These are phyloP conservation scores for Acer negundo DNA, from an alignment of 345 rosid genomes.

Conservation along the genomic window DNA sequence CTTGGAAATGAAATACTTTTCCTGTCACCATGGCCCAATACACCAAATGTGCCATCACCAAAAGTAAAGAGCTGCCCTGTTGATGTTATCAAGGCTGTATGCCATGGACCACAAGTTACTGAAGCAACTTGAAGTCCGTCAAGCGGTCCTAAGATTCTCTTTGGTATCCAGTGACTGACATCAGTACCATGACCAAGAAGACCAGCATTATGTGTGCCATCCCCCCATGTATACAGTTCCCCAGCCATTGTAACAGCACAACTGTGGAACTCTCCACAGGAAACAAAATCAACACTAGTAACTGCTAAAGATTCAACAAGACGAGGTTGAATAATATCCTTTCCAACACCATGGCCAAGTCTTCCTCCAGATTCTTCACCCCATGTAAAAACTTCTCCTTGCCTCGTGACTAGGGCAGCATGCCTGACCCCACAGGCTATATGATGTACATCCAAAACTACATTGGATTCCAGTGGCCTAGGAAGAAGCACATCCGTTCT, in stretches of 20 bases:
- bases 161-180: slow-evolving; percentile 97
- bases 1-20: slow-evolving; percentile 69
- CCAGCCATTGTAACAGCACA: slow-evolving; percentile 94
- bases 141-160: slow-evolving; percentile 89
- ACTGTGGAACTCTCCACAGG: slow-evolving; percentile 96
- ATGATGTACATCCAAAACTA: slow-evolving; percentile 86
- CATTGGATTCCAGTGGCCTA: slow-evolving; percentile 76
- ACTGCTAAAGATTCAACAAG: slow-evolving; percentile 74
- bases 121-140: slow-evolving; percentile 89
- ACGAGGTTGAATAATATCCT: slow-evolving; percentile 74
- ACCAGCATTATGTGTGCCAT: slow-evolving; percentile 89
- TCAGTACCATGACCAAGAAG: slow-evolving; percentile 91
- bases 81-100: slow-evolving; percentile 86
- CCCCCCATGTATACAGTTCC: slow-evolving; percentile 97
- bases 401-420: slow-evolving; percentile 85
- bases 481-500: slow-evolving; percentile 78
- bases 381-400: slow-evolving; percentile 96
- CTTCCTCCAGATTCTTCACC: slow-evolving; percentile 96
- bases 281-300: slow-evolving; percentile 69
- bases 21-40: slow-evolving; percentile 84
- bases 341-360: slow-evolving; percentile 90
- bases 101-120: slow-evolving; percentile 97
- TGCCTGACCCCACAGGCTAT: slow-evolving; percentile 92
- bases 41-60: slow-evolving; percentile 98
- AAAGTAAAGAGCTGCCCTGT: slow-evolving; percentile 90